Conservation (phyloP, 2,329 filamentous ascomycete genomes). For the Verticillium albo-atrum region DNA sequence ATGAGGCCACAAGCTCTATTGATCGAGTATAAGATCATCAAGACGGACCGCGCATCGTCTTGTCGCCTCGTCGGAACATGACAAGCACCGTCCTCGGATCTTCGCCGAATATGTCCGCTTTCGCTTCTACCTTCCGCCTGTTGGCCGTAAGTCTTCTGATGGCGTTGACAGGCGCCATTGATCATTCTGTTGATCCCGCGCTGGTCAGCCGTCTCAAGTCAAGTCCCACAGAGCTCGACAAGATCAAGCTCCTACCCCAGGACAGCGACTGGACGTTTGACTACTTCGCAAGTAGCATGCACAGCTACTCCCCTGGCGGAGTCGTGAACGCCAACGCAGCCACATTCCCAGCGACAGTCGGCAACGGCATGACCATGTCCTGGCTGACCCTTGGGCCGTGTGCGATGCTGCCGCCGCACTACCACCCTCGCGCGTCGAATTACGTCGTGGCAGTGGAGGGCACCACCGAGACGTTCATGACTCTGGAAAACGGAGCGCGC, state of each 20-base stretch:
- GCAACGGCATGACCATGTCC: slow-evolving; percentile 41
- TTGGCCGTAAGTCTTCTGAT: not conserved
- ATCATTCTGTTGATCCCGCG: slow-evolving; percentile 19
- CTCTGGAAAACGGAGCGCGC: slow-evolving; percentile 43
- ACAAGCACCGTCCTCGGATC: not conserved
- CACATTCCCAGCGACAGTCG: slow-evolving; percentile 42
- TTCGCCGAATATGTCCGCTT: slow-evolving; percentile 2
- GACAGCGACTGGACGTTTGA: slow-evolving; percentile 44
- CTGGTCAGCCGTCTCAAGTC: slow-evolving; percentile 20
- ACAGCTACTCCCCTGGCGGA: slow-evolving; percentile 37
- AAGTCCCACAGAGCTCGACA: slow-evolving; percentile 40
- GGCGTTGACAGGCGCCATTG: slow-evolving; percentile 1
- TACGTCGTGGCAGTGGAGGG: slow-evolving; percentile 41
- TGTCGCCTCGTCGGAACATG: not conserved
- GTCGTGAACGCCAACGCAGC: slow-evolving; percentile 48
- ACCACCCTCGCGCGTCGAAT: slow-evolving; percentile 45
- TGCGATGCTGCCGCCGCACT: slow-evolving; percentile 45
- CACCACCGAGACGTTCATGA: slow-evolving; percentile 47
- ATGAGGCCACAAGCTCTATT: not conserved
- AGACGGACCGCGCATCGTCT: not conserved
- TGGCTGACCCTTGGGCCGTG: slow-evolving; percentile 44
- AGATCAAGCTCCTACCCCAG: slow-evolving; percentile 30
- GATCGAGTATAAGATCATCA: not conserved
- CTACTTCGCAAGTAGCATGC: slow-evolving; percentile 35
- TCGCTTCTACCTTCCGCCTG: not conserved